Evolutionary conservation across 2,329 filamentous ascomycete genomes (phyloP), one percentile per base, ranked within the genome.

Genomic region (Fusarium mundagurra): DNA sequence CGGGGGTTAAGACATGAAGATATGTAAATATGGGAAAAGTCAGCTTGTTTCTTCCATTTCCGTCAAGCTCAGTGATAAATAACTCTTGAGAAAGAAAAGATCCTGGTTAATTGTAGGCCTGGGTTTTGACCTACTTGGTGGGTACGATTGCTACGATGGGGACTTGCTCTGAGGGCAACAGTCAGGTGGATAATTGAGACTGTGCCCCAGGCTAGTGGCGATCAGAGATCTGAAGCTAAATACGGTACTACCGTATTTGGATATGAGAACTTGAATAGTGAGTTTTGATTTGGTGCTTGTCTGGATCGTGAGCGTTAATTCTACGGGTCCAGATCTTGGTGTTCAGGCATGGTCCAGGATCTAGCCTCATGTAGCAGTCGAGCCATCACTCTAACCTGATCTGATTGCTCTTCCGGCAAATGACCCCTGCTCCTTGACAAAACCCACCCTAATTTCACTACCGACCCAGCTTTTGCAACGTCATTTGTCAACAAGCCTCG

Each of bases 31-130:
- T n/a, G 13, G 22, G 1, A 41, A 41, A 41, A 12, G 38, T 14
- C 8, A 22, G 12, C 12, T 22, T 41, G 20, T 41, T 41, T 22
- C 38, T 22, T 22, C 4, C n/a, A n/a, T n/a, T n/a, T n/a, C n/a
- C n/a, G n/a, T n/a, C n/a, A n/a, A n/a, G n/a, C n/a, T n/a, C n/a
- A n/a, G n/a, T n/a, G n/a, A n/a, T n/a, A 18, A 36, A 36, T 5
- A 36, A 8, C 39, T n/a, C 22, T n/a, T 16, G 9, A 6, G n/a
- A n/a, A n/a, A n/a, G 39, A n/a, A 43, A 16, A 6, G 13, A n/a
- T 6, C 8, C 1, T 6, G 5, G 8, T n/a, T 1, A 8, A 16
- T n/a, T 43, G 9, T n/a, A 43, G 39, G 12, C 8, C 12, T 41
- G 38, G 1, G 20, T 6, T 22, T 22, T 22, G 20, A 41, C 38